Evolutionary conservation across 2,329 filamentous ascomycete genomes (phyloP), one percentile per base, ranked within the genome.

Genomic region (Microsporum ferrugineum): DNA sequence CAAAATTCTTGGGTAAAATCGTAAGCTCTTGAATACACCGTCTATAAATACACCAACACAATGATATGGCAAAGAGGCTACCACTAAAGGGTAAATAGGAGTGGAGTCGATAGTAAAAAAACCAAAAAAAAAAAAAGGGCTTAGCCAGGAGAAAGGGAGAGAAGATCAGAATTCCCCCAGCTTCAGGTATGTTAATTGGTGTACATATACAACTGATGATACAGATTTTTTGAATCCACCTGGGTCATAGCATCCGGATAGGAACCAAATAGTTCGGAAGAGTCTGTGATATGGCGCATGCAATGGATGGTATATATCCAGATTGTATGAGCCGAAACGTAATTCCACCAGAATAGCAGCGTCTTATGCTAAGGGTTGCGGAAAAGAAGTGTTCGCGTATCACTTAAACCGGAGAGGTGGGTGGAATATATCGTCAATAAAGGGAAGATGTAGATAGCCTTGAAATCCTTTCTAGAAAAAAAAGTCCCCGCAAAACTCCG

Each of bases 121-220:
- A 36, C 33, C 34, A 36, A 55, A 31, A 34, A 17, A 31, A 34
- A 17, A 55, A 31, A 51, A 12, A 55, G 7, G 45, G 23, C 45
- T 29, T 38, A 55, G 10, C 51, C 17, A 6, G n/a, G 17, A 55
- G 6, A 36, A 55, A 36, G 10, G 4, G 14, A 3, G 43, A 17
- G 10, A 31, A 23, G n/a, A 36, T 55, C 14, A 17, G 5, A 31
- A 55, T 38, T 23, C 51, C 2, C 29, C 7, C 51, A 14, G 17
- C 51, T 12, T 7, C 12, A 55, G 33, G 14, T 55, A 17, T 38
- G 33, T n/a, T 55, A 36, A 55, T 36, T 55, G 29, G 17, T 29
- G 33, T 55, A 55, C 51, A 55, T 55, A 55, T 55, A 55, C 31
- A 55, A n/a, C 8, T 36, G 33, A 38, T 55, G 36, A 55, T 38